phyloP scores from a whole-genome alignment of 371 early-diverging fungal genomes.

The Haplosporangium sp. region DNA sequence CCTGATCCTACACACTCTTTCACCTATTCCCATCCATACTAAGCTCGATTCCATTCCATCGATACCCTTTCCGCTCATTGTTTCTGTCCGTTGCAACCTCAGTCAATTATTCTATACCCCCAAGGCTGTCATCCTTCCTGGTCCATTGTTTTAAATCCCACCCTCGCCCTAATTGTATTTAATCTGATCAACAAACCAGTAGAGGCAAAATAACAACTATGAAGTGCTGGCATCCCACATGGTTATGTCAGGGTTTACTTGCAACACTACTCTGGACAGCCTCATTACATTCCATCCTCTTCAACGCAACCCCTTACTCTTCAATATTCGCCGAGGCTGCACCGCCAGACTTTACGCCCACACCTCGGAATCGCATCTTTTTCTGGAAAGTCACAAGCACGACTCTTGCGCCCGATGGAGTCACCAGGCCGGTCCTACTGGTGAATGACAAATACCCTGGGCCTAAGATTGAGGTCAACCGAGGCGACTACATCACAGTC shows the following conservation, averaged over 20 bases:
- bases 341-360: constrained; percentile 35
- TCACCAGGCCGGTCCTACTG: constrained; percentile 48
- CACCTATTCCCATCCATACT: no score
- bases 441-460: constrained; percentile 55
- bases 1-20: no score
- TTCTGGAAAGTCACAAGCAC: constrained; percentile 53
- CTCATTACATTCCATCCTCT: background rate
- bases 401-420: constrained; percentile 45
- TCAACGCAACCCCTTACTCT: constrained; percentile 1
- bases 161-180: no score
- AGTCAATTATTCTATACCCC: no score
- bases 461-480: constrained; percentile 54
- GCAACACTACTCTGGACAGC: background rate
- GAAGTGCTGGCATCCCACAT: no score
- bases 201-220: no score
- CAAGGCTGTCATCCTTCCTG: no score
- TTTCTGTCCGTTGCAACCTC: no score
- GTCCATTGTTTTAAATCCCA: no score
- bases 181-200: no score
- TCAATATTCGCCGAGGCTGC: constrained; percentile 26
- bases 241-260: background rate
- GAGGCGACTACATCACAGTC: constrained; percentile 51
- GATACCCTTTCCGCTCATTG: no score
- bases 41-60: no score
- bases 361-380: constrained; percentile 52